Base-by-base conservation (phyloP, 139 green algal species). In the Pleodorina starrii region DNA sequence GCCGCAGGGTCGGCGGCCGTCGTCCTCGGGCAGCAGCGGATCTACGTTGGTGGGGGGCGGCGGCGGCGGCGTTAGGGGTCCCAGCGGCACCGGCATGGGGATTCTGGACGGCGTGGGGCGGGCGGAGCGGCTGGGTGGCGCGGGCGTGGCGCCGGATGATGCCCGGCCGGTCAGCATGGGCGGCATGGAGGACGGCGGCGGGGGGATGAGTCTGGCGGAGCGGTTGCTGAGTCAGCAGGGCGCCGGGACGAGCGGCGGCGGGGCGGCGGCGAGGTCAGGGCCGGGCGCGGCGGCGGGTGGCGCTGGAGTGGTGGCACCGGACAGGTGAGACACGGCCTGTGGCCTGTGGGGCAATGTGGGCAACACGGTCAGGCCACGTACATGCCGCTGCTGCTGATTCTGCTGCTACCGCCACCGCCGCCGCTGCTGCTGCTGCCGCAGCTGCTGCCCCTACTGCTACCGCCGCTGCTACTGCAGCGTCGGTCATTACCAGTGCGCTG, bases 91-190 rank as follows among this genome's bases (percentile, higher is more conserved):
- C 2, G 44, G 78, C 87, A 88, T 23, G 36, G 68, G 75, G 16
- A 44, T 76, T 32, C 35, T 43, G 19, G 29, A 42, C 36, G 50
- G 71, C 14, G 71, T 73, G 19, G 63, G 51, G 29, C 44, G 17
- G 42, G 38, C 38, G 10, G 80, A 86, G 29, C 43, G 88, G 29
- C 29, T 63, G 21, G 90, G 90, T 4, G 89, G 89, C 9, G 83
- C 75, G 73, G 89, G 89, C 23, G 50, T 90, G 14, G 89, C 89
- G n/a, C 91, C 91, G 9, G 86, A 90, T 29, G 60, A 91, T 75
- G 91, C 91, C 0, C 78, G 91, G 40, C 91, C 91, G 14, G 27
- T 19, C 25, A 76, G 23, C 23, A 36, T 46, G 32, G 83, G 69
- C 3, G 46, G 84, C 43, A 59, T 46, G 10, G 84, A 88, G 7